Evolutionary conservation across 441 rosid genomes (phyloP), one percentile per base, ranked within the genome.

Genomic region (Macaranga tanarius): DNA sequence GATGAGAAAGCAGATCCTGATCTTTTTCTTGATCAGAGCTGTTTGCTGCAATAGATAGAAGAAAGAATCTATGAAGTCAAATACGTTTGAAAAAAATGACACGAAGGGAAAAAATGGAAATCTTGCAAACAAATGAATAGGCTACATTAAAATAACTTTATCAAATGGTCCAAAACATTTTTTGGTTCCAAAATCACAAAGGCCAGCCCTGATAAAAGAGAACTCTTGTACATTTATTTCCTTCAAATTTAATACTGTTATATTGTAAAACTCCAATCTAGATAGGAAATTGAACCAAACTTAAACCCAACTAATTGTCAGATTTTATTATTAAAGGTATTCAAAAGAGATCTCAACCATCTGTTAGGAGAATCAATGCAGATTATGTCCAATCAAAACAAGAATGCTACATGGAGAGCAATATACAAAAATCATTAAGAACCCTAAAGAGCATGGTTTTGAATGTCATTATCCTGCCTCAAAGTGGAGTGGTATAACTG

Each of bases 1-100:
- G 83, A 76, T 90, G 91, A 62, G 96, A 79, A 45, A 89, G 79
- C 79, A 91, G 57, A 79, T 89, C 94, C 77, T 85, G 93, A 87
- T 90, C 90, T 51, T 83, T 81, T 7, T 75, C 67, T 73, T 90
- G 90, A 57, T 84, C 86, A 63, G 92, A 84, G 69, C 81, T 78
- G 78, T 81, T 87, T 42, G 89, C 98, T 93, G 90, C 83, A 80
- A 79, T 55, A 34, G 15, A 83, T 10, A 65, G 58, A 62, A 74
- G 73, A 75, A 72, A 83, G 17, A 34, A 65, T 54, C 52, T 63
- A 20, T 25, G 59, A 55, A 62, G 77, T 73, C 55, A 73, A 73
- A 54, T 40, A 34, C 62, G 28, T 40, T 65, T 28, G 56, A 62
- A 47, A 62, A 68, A 17, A 4, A 62, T 58, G 63, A 72, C 16